Base-by-base conservation (phyloP, 148 eudicot species). In the Tetragonia tetragonoides region DNA sequence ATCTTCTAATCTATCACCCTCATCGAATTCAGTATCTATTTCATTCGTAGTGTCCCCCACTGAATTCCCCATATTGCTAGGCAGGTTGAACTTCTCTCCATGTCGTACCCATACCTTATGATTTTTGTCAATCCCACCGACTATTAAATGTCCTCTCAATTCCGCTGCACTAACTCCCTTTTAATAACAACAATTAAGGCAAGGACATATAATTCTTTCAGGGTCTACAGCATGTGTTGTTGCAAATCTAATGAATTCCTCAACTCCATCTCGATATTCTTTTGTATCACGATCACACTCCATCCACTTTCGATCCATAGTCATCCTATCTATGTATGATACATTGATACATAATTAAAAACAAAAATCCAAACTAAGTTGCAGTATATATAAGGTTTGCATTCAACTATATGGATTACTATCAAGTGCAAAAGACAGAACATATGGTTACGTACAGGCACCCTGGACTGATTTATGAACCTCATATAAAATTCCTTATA, bases 381-480 rank as follows among this genome's bases (percentile, higher is more conserved):
- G n/a, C n/a, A n/a, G n/a, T n/a, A n/a, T n/a, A n/a, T n/a, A n/a
- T n/a, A n/a, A n/a, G n/a, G 56, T 53, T 53, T 7, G 5, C 2
- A 14, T 53, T 53, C 2, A 53, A 11, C 10, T n/a, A n/a, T 67
- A 67, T 3, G 11, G 46, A 10, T 42, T 46, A 24, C 46, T 70
- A 28, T 60, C 17, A 70, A 70, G 60, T 8, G 21, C 74, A 70
- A 37, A 71, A 59, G 34, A 15, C 59, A 70, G 51, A 10, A 71
- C 41, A 73, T 56, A 73, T 39, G 44, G 53, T 57, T 57, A 42
- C 15, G 41, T 75, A 63, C 78, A 75, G 40, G 54, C 78, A 15
- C 69, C 78, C 70, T 75, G 4, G 78, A 75, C 78, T 24, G 56
- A 40, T 63, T 75, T 24, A 16, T 41, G 67, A 56, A 72, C 41